Conservation (phyloP, 352 stramenopile species). For the Phytopythium cucurbitacearum region DNA sequence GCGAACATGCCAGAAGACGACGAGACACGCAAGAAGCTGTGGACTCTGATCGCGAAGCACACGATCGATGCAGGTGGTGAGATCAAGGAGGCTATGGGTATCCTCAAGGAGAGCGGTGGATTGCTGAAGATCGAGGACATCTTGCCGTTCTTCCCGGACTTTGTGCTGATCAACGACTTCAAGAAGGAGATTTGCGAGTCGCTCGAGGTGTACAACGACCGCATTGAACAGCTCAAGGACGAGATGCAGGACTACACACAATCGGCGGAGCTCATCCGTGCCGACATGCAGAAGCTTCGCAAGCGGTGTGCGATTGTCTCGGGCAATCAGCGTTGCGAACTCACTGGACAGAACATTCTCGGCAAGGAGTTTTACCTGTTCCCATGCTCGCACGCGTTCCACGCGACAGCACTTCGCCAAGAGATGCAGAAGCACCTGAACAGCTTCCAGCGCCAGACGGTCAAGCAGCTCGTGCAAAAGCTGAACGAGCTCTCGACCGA, state of each 20-base stretch:
- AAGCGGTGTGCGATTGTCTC: conserved; percentile 85
- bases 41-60: conserved; percentile 92
- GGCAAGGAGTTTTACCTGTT: conserved; percentile 94
- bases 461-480: conserved; percentile 88
- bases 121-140: conserved; percentile 94
- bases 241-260: conserved; percentile 93
- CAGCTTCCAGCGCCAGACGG: conserved; percentile 85
- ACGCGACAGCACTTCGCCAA: conserved; percentile 83
- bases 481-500: conserved; percentile 83
- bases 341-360: conserved; percentile 86
- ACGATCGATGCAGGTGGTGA: conserved; percentile 86
- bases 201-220: conserved; percentile 89
- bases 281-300: conserved; percentile 86
- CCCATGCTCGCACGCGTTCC: conserved; percentile 92
- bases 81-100: conserved; percentile 83
- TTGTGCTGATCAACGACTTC: conserved; percentile 94
- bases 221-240: conserved; percentile 89
- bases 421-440: conserved; percentile 89
- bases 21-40: conserved; percentile 90
- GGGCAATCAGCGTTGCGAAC: conserved; percentile 86
- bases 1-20: conserved; percentile 88
- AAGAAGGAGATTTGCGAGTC: conserved; percentile 94
- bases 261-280: conserved; percentile 86
- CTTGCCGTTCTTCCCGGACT: conserved; percentile 93
- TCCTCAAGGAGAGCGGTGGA: conserved; percentile 76